Evolutionary conservation across 148 eudicot genomes (phyloP).

Genomic region (Bassia scoparia): DNA sequence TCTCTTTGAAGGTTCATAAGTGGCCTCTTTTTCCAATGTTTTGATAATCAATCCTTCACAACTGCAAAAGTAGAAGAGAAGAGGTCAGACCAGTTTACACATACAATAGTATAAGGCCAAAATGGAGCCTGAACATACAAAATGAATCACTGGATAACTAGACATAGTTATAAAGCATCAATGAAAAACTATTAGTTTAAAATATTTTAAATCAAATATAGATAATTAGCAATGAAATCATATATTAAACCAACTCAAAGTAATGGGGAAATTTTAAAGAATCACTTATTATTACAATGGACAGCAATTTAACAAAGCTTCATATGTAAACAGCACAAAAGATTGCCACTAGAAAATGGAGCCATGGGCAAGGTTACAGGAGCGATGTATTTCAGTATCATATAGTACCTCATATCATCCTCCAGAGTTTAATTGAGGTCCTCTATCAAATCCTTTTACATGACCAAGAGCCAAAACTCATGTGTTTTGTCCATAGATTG

Average conservation of each 20-base stretch:
- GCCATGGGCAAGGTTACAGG: slow-evolving; percentile 3
- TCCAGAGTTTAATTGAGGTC: neutral
- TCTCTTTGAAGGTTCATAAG: slow-evolving; percentile 95
- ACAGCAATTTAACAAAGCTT: neutral
- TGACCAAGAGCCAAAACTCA: neutral
- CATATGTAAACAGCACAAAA: neutral
- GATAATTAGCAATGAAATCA: neutral
- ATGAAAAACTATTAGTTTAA: neutral
- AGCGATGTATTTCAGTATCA: neutral
- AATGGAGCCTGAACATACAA: neutral
- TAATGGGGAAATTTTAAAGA: too few species aligned
- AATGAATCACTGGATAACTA: neutral
- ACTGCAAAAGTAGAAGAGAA: slow-evolving; percentile 35
- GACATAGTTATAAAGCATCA: neutral
- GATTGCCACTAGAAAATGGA: neutral
- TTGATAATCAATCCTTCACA: slow-evolving; percentile 94
- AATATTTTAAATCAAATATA: neutral
- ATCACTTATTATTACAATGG: neutral
- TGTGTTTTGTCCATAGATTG: neutral
- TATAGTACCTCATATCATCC: too few species aligned
- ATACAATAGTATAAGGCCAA: neutral
- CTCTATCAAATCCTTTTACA: neutral
- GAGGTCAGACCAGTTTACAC: neutral
- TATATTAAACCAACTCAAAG: neutral
- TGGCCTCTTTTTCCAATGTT: slow-evolving; percentile 83